A percentile compares a stretch with the other conserved stretches of the same genome.
Evolutionary conservation across 768 basidiomycete species (phyloP).

Genomic region (Leucocoprinus sp.): DNA sequence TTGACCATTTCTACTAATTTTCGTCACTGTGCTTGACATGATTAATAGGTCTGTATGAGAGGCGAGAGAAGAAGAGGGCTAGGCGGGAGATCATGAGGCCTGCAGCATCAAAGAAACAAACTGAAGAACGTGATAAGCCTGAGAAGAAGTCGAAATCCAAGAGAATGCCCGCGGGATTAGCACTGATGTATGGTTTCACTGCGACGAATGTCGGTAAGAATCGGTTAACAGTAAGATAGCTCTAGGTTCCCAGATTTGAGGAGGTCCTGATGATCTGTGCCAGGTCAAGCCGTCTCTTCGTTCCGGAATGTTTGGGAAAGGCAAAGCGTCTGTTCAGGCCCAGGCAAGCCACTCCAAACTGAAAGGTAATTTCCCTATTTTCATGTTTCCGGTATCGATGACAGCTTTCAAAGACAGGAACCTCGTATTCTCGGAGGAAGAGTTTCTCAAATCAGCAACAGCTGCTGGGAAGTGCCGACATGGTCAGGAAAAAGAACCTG

Average conservation of each 20-base stretch:
- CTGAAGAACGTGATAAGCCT: constrained; percentile 9
- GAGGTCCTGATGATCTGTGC: neutral
- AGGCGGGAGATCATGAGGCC: constrained; percentile 48
- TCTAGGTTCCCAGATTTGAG: neutral
- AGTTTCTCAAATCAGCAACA: constrained; percentile 31
- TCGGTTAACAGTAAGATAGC: constrained; percentile 46
- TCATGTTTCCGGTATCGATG: neutral
- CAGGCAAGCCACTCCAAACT: constrained; percentile 19
- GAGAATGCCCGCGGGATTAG: constrained; percentile 40
- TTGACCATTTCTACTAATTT: constrained; percentile 1
- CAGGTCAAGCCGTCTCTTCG: constrained; percentile 36
- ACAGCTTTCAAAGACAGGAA: neutral
- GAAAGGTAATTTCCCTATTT: constrained; percentile 17
- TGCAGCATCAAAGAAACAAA: constrained; percentile 14
- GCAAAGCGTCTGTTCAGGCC: constrained; percentile 47
- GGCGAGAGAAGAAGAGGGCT: constrained; percentile 53
- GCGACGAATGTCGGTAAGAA: constrained; percentile 55
- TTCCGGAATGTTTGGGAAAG: constrained; percentile 56
- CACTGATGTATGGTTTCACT: constrained; percentile 61
- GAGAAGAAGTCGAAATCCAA: constrained; percentile 15
- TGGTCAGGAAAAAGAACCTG: neutral
- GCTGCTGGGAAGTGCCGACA: neutral
- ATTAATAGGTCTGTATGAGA: constrained; percentile 48
- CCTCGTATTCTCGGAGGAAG: constrained; percentile 36
- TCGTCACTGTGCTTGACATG: neutral